Evolutionary conservation across 2,329 filamentous ascomycete species (phyloP).

Genomic region (Pochonia chlamydosporia): DNA sequence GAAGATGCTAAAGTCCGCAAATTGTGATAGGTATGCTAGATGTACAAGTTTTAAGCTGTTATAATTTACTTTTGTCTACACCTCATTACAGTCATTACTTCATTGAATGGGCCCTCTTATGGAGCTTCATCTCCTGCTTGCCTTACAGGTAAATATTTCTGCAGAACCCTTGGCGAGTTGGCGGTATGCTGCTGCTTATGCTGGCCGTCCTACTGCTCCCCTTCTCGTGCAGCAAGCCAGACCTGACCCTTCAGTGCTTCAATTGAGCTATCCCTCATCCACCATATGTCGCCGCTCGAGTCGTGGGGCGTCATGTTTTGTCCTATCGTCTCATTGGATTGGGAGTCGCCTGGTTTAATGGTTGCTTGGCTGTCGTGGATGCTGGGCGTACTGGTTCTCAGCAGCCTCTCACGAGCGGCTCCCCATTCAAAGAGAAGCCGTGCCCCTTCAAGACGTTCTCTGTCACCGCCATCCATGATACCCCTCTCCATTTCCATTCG

Average conservation of each 20-base stretch:
- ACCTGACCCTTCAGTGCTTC: slow-evolving; percentile 50
- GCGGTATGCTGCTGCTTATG: neutral
- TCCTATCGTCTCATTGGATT: slow-evolving; percentile 15
- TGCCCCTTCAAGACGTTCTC: slow-evolving; percentile 40
- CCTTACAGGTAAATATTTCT: neutral
- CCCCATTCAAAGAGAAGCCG: slow-evolving; percentile 52
- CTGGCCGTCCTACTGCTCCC: slow-evolving; percentile 17
- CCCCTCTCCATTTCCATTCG: slow-evolving; percentile 58
- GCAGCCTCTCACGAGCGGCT: slow-evolving; percentile 34
- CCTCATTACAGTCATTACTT: slow-evolving; percentile 2
- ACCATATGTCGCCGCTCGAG: slow-evolving; percentile 36
- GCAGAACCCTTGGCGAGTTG: neutral
- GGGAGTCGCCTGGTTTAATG: slow-evolving; percentile 20
- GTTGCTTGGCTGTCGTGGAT: slow-evolving; percentile 30
- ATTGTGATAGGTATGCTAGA: no score
- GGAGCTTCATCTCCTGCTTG: neutral
- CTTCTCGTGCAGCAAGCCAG: slow-evolving; percentile 42
- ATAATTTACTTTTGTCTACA: neutral
- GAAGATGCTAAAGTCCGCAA: no score
- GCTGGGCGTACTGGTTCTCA: slow-evolving; percentile 11
- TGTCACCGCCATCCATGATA: slow-evolving; percentile 34
- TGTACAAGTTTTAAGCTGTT: no score
- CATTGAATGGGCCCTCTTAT: neutral
- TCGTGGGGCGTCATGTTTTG: slow-evolving; percentile 14
- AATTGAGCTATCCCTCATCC: slow-evolving; percentile 50